Conservation (phyloP, 129 eudicot genomes). For the Flaveria robusta region DNA sequence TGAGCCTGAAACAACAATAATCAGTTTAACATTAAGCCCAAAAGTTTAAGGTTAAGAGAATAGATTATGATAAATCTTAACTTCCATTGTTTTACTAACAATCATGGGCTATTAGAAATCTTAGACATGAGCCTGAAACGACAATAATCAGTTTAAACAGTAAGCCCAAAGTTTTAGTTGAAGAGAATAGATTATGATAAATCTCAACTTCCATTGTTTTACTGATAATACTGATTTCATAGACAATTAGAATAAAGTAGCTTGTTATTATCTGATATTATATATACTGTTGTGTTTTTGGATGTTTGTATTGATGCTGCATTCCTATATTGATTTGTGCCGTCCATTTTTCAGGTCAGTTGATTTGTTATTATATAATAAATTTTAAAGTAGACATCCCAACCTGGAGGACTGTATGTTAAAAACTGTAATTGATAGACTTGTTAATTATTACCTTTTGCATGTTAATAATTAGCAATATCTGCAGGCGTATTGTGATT, state of each 20-base stretch:
- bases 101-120: background rate
- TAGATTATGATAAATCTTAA: background rate
- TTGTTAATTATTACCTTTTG: background rate
- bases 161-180: background rate
- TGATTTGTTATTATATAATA: background rate
- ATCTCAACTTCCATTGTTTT: background rate
- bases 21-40: background rate
- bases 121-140: constrained; percentile 15
- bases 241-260: background rate
- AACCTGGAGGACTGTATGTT: background rate
- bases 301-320: constrained; percentile 17
- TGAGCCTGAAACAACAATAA: background rate
- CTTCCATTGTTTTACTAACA: background rate
- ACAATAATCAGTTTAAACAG: background rate
- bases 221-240: background rate
- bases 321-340: background rate
- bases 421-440: background rate
- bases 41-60: background rate
- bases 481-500: constrained; percentile 98
- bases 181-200: background rate
- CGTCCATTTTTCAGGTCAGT: background rate
- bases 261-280: constrained; percentile 16
- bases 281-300: constrained; percentile 13
- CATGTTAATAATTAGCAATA: constrained; percentile 18
- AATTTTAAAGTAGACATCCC: background rate